Evolutionary conservation across 1,139 yeast genomes (phyloP), one percentile per base, ranked within the genome.

Genomic region (Yamadazyma diospyri): DNA sequence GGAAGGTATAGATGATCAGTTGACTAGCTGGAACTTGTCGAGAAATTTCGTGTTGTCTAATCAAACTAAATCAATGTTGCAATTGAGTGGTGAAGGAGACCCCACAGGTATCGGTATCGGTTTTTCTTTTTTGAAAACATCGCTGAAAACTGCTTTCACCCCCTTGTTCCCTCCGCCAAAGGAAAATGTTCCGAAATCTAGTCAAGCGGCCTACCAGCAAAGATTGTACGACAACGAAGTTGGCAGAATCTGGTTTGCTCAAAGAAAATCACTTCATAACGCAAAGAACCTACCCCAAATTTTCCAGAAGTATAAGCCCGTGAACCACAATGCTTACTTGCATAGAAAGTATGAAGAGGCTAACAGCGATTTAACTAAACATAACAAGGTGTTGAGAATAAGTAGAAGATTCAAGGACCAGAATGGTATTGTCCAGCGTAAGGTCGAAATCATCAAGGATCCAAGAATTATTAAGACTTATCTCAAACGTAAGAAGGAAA

Each of bases 61-160:
- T 21, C 97, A 89, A 53, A 94, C 97, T 36, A 89, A 94, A 50
- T 94, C 97, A 1, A 92, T 92, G 97, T 69, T 94, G 29, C 97
- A 89, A 51, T 74, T 94, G 25, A 88, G 87, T 51, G 97, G 97
- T n/a, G 94, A 83, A 40, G 98, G 97, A 32, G 98, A 92, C 55
- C 95, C 96, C 2, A 81, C 95, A 1, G 96, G 95, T 21, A 78
- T 85, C 41, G 94, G 95, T 1, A 83, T 86, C 42, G 95, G 94
- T 0, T 84, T 84, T 46, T 86, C 95, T n/a, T 84, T 89, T 47
- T 68, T 89, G 45, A 74, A 89, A 42, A 86, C 96, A 0, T 86
- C 97, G 0, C 94, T 92, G 84, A 92, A 89, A 58, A 95, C 94
- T 49, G 95, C 96, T 1, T 92, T 92, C 58, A 71, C 76, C 33